Evolutionary conservation across 768 basidiomycete species (phyloP), one percentile per base, ranked within the genome.

Genomic region (Piloderma croceum): DNA sequence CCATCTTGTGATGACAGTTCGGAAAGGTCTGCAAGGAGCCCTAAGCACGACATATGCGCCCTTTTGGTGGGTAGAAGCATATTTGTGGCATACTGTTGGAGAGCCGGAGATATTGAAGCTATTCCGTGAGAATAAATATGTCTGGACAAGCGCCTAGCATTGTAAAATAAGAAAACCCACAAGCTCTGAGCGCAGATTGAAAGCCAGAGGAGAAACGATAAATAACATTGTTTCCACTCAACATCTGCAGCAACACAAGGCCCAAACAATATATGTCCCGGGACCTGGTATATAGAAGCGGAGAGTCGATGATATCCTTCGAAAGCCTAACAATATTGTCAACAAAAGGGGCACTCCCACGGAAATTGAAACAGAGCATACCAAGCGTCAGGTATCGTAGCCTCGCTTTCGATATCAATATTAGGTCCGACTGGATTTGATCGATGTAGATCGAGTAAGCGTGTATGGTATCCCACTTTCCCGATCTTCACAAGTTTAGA

Each of bases 221-320:
- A 40, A 70, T 73, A 7, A 86, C 81, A 47, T 86, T 76, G 38
- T 79, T 61, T 0, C 92, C 92, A n/a, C 81, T 63, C 10, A 94
- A 60, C 87, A 94, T 90, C 60, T 93, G 88, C 38, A 91, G 52
- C 27, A 92, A 64, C 2, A 90, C 71, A 19, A 93, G 73, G 1
- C 87, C 91, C 0, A 81, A 77, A 32, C 77, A 73, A 62, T 92
- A 90, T 7, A 94, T 80, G 52, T 96, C 92, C 21, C 91, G 74
- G 31, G 77, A 69, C 29, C 73, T 77, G 7, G 86, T 83, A 56
- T 92, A 92, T 0, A 75, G 53, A 33, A 79, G 54, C 0, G 83
- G 81, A 19, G 85, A 84, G 27, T 89, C 83, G 34, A 84, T 71
- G 29, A 81, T 81, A 38, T 93, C 92, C 44, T 77, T 78, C 1